Percentiles rank a stretch among this genome's conserved stretches.
Evolutionary conservation across 331 rosid species (phyloP).

Genomic region (Arachis monticola): DNA sequence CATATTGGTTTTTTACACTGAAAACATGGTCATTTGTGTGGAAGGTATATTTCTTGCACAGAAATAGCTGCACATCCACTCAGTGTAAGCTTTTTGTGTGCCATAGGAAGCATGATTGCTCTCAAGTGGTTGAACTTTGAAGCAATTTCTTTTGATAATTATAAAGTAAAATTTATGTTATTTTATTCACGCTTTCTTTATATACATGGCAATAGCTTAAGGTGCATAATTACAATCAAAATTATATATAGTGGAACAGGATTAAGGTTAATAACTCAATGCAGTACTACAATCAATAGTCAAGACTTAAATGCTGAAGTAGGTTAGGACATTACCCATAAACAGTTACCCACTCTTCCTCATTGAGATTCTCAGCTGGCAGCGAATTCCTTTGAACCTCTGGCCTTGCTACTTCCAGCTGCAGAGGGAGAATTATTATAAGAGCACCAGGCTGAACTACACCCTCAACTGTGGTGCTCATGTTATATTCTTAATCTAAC

Average conservation of each 20-base stretch:
- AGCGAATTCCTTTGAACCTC: slow-evolving; percentile 76
- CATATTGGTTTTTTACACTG: no score
- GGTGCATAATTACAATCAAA: slow-evolving; percentile 12
- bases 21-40: no score
- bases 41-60: background rate
- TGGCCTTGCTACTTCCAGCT: slow-evolving; percentile 87
- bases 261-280: background rate
- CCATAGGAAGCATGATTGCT: background rate
- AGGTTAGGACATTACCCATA: slow-evolving; percentile 69
- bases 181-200: background rate
- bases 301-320: slow-evolving; percentile 24
- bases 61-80: background rate
- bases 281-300: background rate
- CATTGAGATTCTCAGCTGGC: slow-evolving; percentile 71
- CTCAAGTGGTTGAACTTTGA: no score
- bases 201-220: background rate
- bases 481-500: slow-evolving; percentile 34
- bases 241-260: no score
- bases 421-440: slow-evolving; percentile 78
- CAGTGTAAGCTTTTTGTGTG: background rate
- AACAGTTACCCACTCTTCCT: slow-evolving; percentile 97
- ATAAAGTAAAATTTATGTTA: background rate
- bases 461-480: slow-evolving; percentile 88
- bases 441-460: slow-evolving; percentile 90
- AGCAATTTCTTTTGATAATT: no score